phyloP scores from a whole-genome alignment of 352 stramenopile genomes.

The Bremia lactucae region DNA sequence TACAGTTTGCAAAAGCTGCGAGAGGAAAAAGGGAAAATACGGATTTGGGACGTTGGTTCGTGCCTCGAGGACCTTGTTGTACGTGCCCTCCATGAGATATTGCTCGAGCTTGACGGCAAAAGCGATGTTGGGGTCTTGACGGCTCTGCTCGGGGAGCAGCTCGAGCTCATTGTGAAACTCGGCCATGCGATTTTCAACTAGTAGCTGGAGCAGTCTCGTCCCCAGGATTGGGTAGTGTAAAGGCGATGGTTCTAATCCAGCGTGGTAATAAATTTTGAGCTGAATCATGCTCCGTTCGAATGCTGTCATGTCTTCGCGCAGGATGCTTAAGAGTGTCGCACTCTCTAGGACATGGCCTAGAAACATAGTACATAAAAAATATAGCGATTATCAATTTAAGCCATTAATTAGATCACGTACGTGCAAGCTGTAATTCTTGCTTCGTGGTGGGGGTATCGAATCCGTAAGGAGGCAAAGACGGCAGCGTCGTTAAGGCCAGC shows the following conservation, averaged over 20 bases:
- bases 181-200: slow-evolving; percentile 88
- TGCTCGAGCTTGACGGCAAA: slow-evolving; percentile 88
- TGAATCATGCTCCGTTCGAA: slow-evolving; percentile 87
- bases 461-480: slow-evolving; percentile 68
- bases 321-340: slow-evolving; percentile 80
- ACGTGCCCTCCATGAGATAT: slow-evolving; percentile 89
- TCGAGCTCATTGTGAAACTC: slow-evolving; percentile 91
- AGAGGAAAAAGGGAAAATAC: slow-evolving; percentile 91
- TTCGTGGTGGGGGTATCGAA: slow-evolving; percentile 36
- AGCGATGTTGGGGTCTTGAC: slow-evolving; percentile 75
- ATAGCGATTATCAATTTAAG: too few relatives aligned
- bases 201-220: slow-evolving; percentile 81
- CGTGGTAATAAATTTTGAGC: slow-evolving; percentile 82
- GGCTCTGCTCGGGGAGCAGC: slow-evolving; percentile 73
- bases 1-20: slow-evolving; percentile 89
- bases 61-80: slow-evolving; percentile 88
- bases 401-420: too few relatives aligned
- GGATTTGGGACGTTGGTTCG: slow-evolving; percentile 84
- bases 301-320: slow-evolving; percentile 70
- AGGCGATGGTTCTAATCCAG: slow-evolving; percentile 36
- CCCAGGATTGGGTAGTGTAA: slow-evolving; percentile 83
- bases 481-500: slow-evolving; percentile 78
- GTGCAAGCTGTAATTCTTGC: slow-evolving; percentile 62
- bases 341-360: slow-evolving; percentile 81
- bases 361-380: not conserved